Evolutionary conservation across 441 rosid species (phyloP).

Genomic region (Populus hybrid): DNA sequence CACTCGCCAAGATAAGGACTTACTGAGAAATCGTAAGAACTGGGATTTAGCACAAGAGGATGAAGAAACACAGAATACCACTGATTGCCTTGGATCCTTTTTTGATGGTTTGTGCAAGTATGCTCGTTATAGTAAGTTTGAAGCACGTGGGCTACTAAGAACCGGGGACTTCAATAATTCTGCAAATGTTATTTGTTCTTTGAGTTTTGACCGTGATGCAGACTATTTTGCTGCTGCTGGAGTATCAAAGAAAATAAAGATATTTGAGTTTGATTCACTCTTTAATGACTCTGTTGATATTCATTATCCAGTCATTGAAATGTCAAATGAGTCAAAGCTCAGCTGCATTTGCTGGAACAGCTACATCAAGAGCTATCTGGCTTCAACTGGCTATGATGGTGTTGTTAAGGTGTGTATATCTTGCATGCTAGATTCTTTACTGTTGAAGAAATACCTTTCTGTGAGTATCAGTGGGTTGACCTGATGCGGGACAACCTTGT

Average conservation of each 20-base stretch:
- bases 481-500: not conserved
- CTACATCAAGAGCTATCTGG: conserved; percentile 91
- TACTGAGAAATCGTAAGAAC: conserved; percentile 48
- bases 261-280: conserved; percentile 76
- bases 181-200: conserved; percentile 92
- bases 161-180: conserved; percentile 71
- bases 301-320: conserved; percentile 88
- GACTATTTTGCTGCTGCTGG: conserved; percentile 96
- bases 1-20: conserved; percentile 51
- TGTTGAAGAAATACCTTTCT: not conserved
- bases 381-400: conserved; percentile 96
- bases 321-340: conserved; percentile 81
- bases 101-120: conserved; percentile 93
- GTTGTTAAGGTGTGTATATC: conserved; percentile 69
- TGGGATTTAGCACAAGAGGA: conserved; percentile 29
- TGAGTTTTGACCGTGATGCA: conserved; percentile 84
- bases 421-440: conserved; percentile 7
- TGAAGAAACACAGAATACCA: conserved; percentile 43
- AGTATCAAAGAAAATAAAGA: conserved; percentile 86
- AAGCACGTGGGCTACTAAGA: conserved; percentile 66
- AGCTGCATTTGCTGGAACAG: conserved; percentile 94
- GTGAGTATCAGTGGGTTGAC: not conserved
- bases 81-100: conserved; percentile 69
- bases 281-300: conserved; percentile 78
- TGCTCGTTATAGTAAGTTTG: conserved; percentile 85